Percentiles rank a stretch among this genome's conserved stretches.
These are phyloP conservation scores for Rutstroemia sp. DNA, from an alignment of 2,329 filamentous ascomycete genomes.

Conservation along the genomic window DNA sequence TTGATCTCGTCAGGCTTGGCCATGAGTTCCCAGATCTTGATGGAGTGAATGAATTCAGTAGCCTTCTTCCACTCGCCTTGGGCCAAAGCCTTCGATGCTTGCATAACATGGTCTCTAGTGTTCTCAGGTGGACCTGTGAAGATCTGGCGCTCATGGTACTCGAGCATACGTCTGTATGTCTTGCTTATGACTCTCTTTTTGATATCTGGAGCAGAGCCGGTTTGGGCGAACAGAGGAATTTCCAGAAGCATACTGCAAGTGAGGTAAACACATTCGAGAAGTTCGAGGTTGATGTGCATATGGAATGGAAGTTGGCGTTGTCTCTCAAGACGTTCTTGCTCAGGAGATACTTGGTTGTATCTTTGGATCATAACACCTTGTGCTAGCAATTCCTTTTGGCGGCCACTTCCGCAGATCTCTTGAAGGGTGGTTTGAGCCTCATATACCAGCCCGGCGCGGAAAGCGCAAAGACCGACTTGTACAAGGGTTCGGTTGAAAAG, in stretches of 20 bases:
- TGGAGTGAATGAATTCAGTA: conserved; percentile 85
- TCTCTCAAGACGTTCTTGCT: conserved; percentile 95
- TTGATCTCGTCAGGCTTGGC: conserved; percentile 90
- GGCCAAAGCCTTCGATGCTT: conserved; percentile 92
- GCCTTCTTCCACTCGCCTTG: conserved; percentile 99
- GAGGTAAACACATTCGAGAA: conserved; percentile 96
- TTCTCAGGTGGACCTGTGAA: conserved; percentile 98
- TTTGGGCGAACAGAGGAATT: conserved; percentile 93
- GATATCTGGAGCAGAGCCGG: conserved; percentile 90
- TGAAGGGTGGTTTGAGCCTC: conserved; percentile 96
- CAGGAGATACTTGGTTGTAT: conserved; percentile 90
- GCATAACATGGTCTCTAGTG: conserved; percentile 98
- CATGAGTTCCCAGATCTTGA: conserved; percentile 99
- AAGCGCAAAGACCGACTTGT: conserved; percentile 95
- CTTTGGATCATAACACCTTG: conserved; percentile 98
- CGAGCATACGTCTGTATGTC: conserved; percentile 97
- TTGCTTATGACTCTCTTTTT: conserved; percentile 98
- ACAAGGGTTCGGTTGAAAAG: conserved; percentile 97
- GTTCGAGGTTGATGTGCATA: conserved; percentile 99
- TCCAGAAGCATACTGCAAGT: conserved; percentile 99
- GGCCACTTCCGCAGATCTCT: conserved; percentile 94
- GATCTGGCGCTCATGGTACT: conserved; percentile 98
- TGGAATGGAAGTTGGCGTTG: conserved; percentile 98
- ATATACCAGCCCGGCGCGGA: conserved; percentile 93
- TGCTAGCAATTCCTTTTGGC: conserved; percentile 95